A percentile compares a stretch with the other conserved stretches of the same genome.
Conservation (phyloP, 1,284 basidiomycete genomes). For the Cryptococcus maquisensis region DNA sequence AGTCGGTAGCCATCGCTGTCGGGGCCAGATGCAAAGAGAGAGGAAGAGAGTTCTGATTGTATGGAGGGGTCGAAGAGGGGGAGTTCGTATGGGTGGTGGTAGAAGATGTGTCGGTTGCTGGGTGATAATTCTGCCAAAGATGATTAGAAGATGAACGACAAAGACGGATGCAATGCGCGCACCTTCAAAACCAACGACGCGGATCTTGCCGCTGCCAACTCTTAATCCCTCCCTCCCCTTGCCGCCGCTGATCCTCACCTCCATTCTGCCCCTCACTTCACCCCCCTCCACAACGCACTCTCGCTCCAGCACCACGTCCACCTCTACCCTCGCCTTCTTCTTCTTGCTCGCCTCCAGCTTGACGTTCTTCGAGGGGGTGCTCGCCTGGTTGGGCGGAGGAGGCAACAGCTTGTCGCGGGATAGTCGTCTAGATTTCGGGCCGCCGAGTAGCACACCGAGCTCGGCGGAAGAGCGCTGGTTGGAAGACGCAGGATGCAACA, state of each 20-base stretch:
- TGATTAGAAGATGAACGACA: neutral
- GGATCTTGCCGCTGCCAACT: conserved; percentile 73
- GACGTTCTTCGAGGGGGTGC: conserved; percentile 25
- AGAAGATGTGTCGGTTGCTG: conserved; percentile 74
- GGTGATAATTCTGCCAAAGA: conserved; percentile 54
- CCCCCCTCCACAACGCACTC: conserved; percentile 79
- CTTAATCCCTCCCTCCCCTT: conserved; percentile 62
- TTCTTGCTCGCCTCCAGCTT: conserved; percentile 57
- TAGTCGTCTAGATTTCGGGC: conserved; percentile 28
- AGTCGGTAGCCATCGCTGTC: conserved; percentile 69
- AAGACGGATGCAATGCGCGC: conserved; percentile 8
- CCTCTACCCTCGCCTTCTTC: conserved; percentile 71
- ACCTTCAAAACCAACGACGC: conserved; percentile 84
- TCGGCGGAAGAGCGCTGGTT: conserved; percentile 40
- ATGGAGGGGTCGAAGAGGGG: conserved; percentile 53
- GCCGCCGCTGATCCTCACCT: conserved; percentile 62
- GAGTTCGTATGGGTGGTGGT: conserved; percentile 68
- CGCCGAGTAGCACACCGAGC: conserved; percentile 44
- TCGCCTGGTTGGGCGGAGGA: conserved; percentile 27
- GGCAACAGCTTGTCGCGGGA: conserved; percentile 37
- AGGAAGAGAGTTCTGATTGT: conserved; percentile 44
- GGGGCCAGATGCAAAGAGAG: conserved; percentile 55
- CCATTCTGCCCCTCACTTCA: conserved; percentile 66
- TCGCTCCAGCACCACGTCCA: conserved; percentile 75
- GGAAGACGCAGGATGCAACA: conserved; percentile 42